Percentiles rank a stretch among this genome's conserved stretches.
These are phyloP conservation scores for Lepidium sativum DNA, from an alignment of 345 rosid species.

Conservation along the genomic window DNA sequence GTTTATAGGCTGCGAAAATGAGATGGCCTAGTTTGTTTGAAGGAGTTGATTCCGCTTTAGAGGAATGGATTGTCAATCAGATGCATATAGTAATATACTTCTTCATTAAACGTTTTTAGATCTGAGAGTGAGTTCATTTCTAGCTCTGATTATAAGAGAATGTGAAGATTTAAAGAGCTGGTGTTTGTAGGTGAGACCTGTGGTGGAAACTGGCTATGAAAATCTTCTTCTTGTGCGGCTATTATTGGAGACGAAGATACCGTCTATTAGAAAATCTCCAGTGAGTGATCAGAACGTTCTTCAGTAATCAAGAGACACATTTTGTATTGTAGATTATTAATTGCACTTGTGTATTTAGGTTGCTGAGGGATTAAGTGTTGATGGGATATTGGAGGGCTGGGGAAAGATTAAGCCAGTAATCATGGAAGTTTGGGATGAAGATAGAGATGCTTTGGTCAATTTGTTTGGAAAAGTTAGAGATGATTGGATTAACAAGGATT, in stretches of 20 bases:
- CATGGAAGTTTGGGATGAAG: conserved; percentile 78
- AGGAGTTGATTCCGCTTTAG: conserved; percentile 50
- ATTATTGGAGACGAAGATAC: conserved; percentile 62
- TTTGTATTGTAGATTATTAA: neutral
- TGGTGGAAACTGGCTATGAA: conserved; percentile 93
- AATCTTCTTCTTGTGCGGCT: conserved; percentile 71
- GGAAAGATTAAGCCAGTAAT: conserved; percentile 65
- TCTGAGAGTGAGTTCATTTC: neutral
- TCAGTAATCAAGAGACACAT: neutral
- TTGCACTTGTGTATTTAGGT: conserved; percentile 37
- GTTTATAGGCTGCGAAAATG: conserved; percentile 63
- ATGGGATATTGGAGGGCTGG: conserved; percentile 69
- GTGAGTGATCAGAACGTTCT: conserved; percentile 30
- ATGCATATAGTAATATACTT: conserved; percentile 50
- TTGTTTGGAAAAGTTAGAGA: conserved; percentile 88
- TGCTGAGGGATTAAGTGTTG: conserved; percentile 62
- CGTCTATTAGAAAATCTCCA: conserved; percentile 59
- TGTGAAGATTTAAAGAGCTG: neutral
- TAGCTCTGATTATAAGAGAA: no score
- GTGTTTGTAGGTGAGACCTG: conserved; percentile 68
- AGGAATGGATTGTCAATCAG: conserved; percentile 84
- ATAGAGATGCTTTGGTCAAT: conserved; percentile 51
- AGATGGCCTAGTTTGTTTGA: conserved; percentile 74
- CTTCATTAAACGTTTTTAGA: neutral
- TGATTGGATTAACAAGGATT: conserved; percentile 74